A percentile compares a stretch with the other conserved stretches of the same genome.
These are phyloP conservation scores for Umbilicus rupestris DNA, from an alignment of 164 flowering plant genomes.

Conservation along the genomic window DNA sequence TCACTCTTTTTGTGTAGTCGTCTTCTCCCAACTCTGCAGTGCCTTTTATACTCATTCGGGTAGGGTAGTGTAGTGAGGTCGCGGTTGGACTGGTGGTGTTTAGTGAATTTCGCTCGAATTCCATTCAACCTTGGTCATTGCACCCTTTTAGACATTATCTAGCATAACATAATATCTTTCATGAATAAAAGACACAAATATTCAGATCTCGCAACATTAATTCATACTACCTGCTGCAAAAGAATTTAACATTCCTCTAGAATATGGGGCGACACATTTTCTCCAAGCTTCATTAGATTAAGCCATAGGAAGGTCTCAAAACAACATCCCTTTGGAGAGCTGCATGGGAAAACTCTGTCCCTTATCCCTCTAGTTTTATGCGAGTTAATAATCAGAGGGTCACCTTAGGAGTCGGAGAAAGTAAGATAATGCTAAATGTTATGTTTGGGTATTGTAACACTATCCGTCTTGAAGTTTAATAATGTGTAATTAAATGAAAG, in stretches of 20 bases:
- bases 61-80: background rate
- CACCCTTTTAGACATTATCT: background rate
- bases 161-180: background rate
- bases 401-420: background rate
- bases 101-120: background rate
- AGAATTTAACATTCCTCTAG: background rate
- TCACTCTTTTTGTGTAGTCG: too few relatives aligned
- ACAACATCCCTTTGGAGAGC: too few relatives aligned
- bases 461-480: too few relatives aligned
- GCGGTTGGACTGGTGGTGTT: background rate
- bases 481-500: background rate
- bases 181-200: background rate
- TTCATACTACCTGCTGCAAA: background rate
- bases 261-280: background rate
- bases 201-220: background rate
- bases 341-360: background rate
- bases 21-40: too few relatives aligned
- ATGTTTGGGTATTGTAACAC: too few relatives aligned
- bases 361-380: background rate
- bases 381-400: too few relatives aligned
- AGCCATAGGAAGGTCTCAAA: too few relatives aligned
- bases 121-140: background rate
- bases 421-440: background rate
- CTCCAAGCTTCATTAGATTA: too few relatives aligned
- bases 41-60: too few relatives aligned